Evolutionary conservation across 305 asterid genomes (phyloP).

Genomic region (Fraxinus latifolia): DNA sequence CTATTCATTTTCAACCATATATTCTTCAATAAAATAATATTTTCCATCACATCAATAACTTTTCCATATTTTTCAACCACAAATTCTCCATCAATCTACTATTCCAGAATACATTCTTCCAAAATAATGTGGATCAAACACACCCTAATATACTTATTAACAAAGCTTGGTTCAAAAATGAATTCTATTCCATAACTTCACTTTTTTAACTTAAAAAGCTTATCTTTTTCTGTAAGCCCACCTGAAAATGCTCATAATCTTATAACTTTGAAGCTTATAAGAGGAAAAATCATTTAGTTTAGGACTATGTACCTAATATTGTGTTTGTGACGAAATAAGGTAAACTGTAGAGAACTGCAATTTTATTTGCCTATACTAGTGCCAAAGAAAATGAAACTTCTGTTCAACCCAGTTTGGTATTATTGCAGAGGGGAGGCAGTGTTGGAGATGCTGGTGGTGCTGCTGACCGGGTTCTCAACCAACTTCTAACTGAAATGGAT

Average conservation of each 20-base stretch:
- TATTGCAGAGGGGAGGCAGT: conserved; percentile 48
- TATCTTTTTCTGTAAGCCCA: not conserved
- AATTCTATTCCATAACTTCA: not conserved
- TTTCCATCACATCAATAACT: too few species aligned
- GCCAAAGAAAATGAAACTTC: not conserved
- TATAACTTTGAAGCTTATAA: not conserved
- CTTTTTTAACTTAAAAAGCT: not conserved
- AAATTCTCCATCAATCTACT: too few species aligned
- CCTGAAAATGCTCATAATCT: not conserved
- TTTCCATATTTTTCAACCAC: too few species aligned
- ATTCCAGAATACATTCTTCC: too few species aligned
- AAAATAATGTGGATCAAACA: too few species aligned
- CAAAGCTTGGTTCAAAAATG: not conserved
- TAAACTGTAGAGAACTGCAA: not conserved
- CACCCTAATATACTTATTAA: not conserved
- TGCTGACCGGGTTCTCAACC: conserved; percentile 51
- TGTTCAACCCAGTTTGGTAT: conserved; percentile 3
- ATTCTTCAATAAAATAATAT: too few species aligned
- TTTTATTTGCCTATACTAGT: not conserved
- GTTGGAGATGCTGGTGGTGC: conserved; percentile 59
- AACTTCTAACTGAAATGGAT: conserved; percentile 53
- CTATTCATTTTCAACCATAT: too few species aligned
- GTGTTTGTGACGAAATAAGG: not conserved
- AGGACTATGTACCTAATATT: not conserved
- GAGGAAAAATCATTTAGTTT: not conserved